A percentile compares a stretch with the other conserved stretches of the same genome.
Conservation (phyloP, 2,329 filamentous ascomycete species). For the Fusarium nelsonii region DNA sequence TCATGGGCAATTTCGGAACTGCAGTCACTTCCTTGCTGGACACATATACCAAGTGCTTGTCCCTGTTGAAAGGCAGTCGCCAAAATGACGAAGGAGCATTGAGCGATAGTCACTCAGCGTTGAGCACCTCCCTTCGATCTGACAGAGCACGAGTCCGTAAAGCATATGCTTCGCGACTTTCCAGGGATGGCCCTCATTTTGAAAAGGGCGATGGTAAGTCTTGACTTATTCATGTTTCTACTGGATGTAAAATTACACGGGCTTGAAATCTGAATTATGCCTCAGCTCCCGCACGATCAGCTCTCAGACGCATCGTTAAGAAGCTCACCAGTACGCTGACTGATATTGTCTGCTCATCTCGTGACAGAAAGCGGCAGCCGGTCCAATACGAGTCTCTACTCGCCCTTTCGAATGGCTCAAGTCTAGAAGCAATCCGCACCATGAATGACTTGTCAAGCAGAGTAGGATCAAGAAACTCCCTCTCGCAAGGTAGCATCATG, state of each 20-base stretch:
- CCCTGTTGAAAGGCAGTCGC: constrained; percentile 56
- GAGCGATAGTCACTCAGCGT: constrained; percentile 42
- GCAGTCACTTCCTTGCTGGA: constrained; percentile 60
- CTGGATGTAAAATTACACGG: constrained; percentile 14
- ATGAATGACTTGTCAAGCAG: constrained; percentile 61
- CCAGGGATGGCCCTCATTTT: constrained; percentile 57
- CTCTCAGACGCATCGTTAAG: constrained; percentile 57
- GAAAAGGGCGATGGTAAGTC: constrained; percentile 63
- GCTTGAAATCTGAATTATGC: constrained; percentile 26
- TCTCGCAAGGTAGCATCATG: constrained; percentile 29
- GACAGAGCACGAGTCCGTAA: constrained; percentile 58
- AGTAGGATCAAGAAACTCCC: constrained; percentile 41
- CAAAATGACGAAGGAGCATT: constrained; percentile 40
- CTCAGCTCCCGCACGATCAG: constrained; percentile 55
- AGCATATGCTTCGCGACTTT: constrained; percentile 58
- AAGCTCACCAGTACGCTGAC: constrained; percentile 59
- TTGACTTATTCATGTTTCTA: constrained; percentile 2
- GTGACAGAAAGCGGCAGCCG: constrained; percentile 49
- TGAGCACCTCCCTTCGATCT: constrained; percentile 55
- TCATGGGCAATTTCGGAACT: constrained; percentile 57
- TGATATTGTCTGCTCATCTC: constrained; percentile 53
- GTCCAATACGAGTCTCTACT: constrained; percentile 62
- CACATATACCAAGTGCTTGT: constrained; percentile 61
- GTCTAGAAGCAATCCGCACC: constrained; percentile 61
- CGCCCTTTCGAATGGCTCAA: constrained; percentile 61